Percentiles rank a stretch among this genome's conserved stretches.
Conservation (phyloP, 1,284 basidiomycete species). For the Lentinula novae-zelandiae region DNA sequence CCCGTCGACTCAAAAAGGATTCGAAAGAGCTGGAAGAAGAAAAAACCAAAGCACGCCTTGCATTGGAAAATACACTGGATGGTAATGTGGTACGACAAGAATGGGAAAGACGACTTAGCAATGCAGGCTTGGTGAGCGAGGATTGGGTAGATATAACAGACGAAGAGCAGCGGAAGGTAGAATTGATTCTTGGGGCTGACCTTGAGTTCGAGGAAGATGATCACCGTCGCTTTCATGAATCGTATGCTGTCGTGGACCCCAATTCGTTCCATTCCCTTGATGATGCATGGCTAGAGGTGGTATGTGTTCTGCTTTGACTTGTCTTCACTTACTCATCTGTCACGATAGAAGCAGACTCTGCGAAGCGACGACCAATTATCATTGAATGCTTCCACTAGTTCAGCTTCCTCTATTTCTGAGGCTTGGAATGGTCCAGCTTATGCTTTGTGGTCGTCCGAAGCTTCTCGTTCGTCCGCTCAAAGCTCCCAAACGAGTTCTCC, state of each 20-base stretch:
- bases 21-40: constrained; percentile 9
- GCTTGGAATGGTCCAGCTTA: constrained; percentile 10
- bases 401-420: constrained; percentile 1
- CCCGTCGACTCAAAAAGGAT: constrained; percentile 7
- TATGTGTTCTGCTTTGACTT: not conserved
- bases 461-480: constrained; percentile 15
- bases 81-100: constrained; percentile 14
- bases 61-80: constrained; percentile 7
- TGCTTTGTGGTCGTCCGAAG: constrained; percentile 13
- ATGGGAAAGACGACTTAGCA: constrained; percentile 13
- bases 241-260: constrained; percentile 15
- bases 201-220: constrained; percentile 12
- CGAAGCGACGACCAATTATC: constrained; percentile 13
- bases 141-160: constrained; percentile 16
- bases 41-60: constrained; percentile 7
- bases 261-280: constrained; percentile 5
- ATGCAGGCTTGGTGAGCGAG: constrained; percentile 10
- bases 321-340: not conserved
- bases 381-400: constrained; percentile 10
- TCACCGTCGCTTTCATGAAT: not conserved
- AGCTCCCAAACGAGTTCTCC: constrained; percentile 15
- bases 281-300: constrained; percentile 14
- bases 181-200: constrained; percentile 15
- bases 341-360: constrained; percentile 5
- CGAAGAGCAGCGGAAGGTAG: constrained; percentile 12